Conservation (phyloP, 345 rosid species). For the Bruguiera parviflora region DNA sequence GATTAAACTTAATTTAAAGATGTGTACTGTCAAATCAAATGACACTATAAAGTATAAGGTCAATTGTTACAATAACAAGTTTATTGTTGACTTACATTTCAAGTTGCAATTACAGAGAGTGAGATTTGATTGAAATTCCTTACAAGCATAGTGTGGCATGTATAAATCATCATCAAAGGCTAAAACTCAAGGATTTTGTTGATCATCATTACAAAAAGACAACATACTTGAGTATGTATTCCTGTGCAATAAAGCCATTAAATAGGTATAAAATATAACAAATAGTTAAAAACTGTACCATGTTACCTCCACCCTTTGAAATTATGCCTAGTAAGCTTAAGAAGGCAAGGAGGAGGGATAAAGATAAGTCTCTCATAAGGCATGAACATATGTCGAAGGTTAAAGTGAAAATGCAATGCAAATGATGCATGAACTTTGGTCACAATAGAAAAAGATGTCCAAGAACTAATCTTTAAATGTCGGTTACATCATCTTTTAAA, state of each 20-base stretch:
- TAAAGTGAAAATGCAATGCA: neutral
- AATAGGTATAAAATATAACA: too few relatives aligned
- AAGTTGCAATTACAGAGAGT: too few relatives aligned
- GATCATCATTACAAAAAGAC: too few relatives aligned
- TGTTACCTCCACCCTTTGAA: neutral
- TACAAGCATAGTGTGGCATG: too few relatives aligned
- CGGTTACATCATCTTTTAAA: too few relatives aligned
- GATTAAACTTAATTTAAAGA: neutral
- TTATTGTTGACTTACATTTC: neutral
- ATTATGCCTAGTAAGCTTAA: neutral
- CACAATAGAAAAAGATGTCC: neutral
- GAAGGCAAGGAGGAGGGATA: neutral
- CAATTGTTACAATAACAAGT: neutral
- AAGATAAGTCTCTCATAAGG: neutral
- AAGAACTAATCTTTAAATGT: neutral
- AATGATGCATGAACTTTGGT: neutral
- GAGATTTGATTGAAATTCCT: too few relatives aligned
- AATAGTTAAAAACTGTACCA: neutral
- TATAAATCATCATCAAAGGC: too few relatives aligned
- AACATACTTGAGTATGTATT: too few relatives aligned
- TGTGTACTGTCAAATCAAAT: neutral
- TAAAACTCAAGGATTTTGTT: too few relatives aligned
- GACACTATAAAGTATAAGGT: neutral
- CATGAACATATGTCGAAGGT: neutral
- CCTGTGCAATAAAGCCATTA: too few relatives aligned